These are phyloP conservation scores for Serendipita sp. DNA, from an alignment of 768 basidiomycete species.

Conservation along the genomic window DNA sequence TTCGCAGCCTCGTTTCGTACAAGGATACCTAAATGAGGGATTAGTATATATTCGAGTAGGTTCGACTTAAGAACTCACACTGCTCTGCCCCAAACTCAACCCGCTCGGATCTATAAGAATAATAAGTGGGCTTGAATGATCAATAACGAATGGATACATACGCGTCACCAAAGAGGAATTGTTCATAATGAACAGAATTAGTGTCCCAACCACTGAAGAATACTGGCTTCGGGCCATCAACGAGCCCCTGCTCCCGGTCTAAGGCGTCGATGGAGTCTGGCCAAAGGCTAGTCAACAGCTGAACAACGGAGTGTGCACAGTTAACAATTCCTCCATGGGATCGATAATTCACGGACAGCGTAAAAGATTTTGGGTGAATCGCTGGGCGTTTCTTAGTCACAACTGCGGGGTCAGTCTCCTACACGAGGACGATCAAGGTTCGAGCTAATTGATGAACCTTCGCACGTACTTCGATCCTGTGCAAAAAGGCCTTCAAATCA, in stretches of 20 bases:
- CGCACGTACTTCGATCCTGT: constrained; percentile 29
- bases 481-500: constrained; percentile 53
- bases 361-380: constrained; percentile 3
- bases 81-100: constrained; percentile 52
- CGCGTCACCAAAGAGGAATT: constrained; percentile 41
- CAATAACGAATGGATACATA: constrained; percentile 17
- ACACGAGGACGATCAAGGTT: too few relatives aligned
- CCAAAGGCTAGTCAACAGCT: constrained; percentile 48
- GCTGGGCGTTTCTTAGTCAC: background rate
- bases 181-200: constrained; percentile 26
- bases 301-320: constrained; percentile 48
- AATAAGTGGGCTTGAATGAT: background rate
- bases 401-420: background rate
- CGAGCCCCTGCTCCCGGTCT: constrained; percentile 37
- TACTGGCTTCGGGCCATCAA: constrained; percentile 39
- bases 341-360: constrained; percentile 45
- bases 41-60: background rate
- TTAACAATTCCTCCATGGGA: constrained; percentile 63
- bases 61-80: constrained; percentile 26
- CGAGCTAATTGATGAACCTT: too few relatives aligned
- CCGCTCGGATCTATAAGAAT: constrained; percentile 9
- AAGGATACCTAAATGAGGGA: constrained; percentile 37
- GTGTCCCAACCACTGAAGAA: constrained; percentile 37
- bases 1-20: constrained; percentile 46
- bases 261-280: constrained; percentile 47